These are phyloP conservation scores for Santalum album DNA, from an alignment of 164 flowering plant species.

Conservation along the genomic window DNA sequence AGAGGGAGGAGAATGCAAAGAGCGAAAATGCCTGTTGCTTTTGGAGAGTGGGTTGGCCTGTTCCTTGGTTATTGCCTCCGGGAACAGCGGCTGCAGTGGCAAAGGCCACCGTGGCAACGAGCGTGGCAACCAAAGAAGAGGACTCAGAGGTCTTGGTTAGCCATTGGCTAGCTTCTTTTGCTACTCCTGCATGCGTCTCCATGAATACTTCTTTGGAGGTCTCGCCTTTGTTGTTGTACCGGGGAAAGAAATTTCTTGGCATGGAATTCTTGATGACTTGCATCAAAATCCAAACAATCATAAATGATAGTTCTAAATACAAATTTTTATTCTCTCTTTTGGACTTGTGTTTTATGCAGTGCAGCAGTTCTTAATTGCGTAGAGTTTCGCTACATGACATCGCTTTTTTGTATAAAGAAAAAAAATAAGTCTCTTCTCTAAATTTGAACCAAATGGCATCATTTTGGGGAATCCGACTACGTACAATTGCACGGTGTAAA, in stretches of 20 bases:
- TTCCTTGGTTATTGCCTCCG: slow-evolving; percentile 13
- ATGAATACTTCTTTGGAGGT: slow-evolving; percentile 12
- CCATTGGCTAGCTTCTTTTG: slow-evolving; percentile 12
- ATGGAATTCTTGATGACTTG: slow-evolving; percentile 16
- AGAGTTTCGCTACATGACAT: no score
- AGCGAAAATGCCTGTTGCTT: slow-evolving; percentile 8
- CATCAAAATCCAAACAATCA: background rate
- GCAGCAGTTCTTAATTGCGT: no score
- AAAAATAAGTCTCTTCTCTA: no score
- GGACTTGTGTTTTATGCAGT: no score
- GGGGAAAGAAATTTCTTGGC: slow-evolving; percentile 7
- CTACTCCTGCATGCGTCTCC: slow-evolving; percentile 7
- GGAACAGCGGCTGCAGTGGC: slow-evolving; percentile 18
- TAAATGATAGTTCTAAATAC: no score
- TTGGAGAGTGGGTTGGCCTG: slow-evolving; percentile 12
- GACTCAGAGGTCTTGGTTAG: slow-evolving; percentile 17
- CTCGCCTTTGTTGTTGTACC: slow-evolving; percentile 8
- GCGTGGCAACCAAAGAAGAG: slow-evolving; percentile 21
- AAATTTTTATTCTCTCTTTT: no score
- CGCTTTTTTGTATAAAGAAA: no score
- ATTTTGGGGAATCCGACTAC: no score
- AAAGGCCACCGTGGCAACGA: slow-evolving; percentile 24
- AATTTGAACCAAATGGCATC: no score
- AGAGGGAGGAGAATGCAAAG: slow-evolving; percentile 16
- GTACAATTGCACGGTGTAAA: no score